Evolutionary conservation across 2,329 filamentous ascomycete species (phyloP), one percentile per base, ranked within the genome.

Genomic region (Penicillium sp.): DNA sequence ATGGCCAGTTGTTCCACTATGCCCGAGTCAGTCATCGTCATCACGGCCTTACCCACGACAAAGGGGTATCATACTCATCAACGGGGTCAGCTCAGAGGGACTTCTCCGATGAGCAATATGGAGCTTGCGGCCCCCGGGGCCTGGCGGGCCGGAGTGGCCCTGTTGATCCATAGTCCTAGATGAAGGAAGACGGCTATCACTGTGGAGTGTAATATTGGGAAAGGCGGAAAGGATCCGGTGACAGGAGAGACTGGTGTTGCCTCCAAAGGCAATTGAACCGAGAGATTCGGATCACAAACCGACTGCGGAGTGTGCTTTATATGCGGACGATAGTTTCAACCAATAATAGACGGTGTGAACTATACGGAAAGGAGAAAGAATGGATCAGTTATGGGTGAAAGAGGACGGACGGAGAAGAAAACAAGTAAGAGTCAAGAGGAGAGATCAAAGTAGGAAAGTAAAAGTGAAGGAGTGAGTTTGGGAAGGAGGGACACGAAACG

Each of bases 61-160:
- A 40, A 9, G 8, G 24, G 12, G 32, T 23, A 9, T 89, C 89
- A 83, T 89, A 89, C 90, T 95, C 88, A 97, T 95, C 73, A 97
- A 78, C 58, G 92, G 93, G 52, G 92, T 97, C 73, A 97, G 80
- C 80, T 97, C 93, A 62, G 93, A 97, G 59, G 92, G 93, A 76
- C 90, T 96, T 74, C 92, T 86, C 69, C 92, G 87, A 78, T 97
- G 92, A 67, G 92, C 92, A 75, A 97, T 96, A 78, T 97, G 91
- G 71, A 97, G 83, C 71, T 91, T 87, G 69, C 92, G 90, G 68
- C 90, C 90, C 70, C 86, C 76, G 66, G 89, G 88, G 63, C 89
- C 90, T 69, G 78, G 75, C 51, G 73, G 71, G 50, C 73, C 72
- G 56, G 72, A 71, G 63, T 77, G 71, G 64, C 81, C 80, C 72